Percentiles rank a stretch among this genome's conserved stretches.
phyloP scores from a whole-genome alignment of 139 green algal genomes.

The Axilococcus clingmanii region DNA sequence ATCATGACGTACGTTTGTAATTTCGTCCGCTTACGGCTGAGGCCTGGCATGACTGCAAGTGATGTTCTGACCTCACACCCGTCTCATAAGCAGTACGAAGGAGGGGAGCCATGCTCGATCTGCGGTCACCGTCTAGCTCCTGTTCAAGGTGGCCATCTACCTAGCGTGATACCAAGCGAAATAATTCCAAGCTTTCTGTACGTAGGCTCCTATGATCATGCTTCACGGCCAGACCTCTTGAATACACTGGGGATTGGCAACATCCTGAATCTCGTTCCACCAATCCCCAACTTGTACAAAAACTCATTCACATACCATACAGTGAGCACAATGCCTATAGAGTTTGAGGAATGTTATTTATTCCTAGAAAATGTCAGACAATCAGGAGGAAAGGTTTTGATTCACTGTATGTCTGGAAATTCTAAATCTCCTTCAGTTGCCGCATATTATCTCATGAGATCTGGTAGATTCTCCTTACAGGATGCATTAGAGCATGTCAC shows the following conservation, averaged over 20 bases:
- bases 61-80: too few relatives aligned
- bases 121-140: conserved; percentile 66
- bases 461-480: conserved; percentile 52
- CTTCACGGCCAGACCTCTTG: conserved; percentile 71
- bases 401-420: conserved; percentile 67
- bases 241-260: conserved; percentile 69
- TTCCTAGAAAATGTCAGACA: conserved; percentile 43
- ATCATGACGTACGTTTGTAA: conserved; percentile 68
- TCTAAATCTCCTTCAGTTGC: conserved; percentile 50
- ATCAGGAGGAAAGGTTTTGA: conserved; percentile 31
- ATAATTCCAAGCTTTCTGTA: conserved; percentile 76
- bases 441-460: conserved; percentile 77
- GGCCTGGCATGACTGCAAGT: too few relatives aligned
- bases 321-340: conserved; percentile 33
- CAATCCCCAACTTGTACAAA: conserved; percentile 69
- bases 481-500: conserved; percentile 76
- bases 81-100: conserved; percentile 70
- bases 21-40: too few relatives aligned
- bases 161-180: conserved; percentile 50
- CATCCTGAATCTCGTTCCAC: conserved; percentile 82
- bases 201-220: conserved; percentile 83
- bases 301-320: conserved; percentile 84
- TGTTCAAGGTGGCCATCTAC: neutral
- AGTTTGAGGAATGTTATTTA: conserved; percentile 59
- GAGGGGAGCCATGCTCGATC: conserved; percentile 62